These are phyloP conservation scores for Pseudohalonectria lignicola DNA, from an alignment of 2,329 filamentous ascomycete genomes.

Conservation along the genomic window DNA sequence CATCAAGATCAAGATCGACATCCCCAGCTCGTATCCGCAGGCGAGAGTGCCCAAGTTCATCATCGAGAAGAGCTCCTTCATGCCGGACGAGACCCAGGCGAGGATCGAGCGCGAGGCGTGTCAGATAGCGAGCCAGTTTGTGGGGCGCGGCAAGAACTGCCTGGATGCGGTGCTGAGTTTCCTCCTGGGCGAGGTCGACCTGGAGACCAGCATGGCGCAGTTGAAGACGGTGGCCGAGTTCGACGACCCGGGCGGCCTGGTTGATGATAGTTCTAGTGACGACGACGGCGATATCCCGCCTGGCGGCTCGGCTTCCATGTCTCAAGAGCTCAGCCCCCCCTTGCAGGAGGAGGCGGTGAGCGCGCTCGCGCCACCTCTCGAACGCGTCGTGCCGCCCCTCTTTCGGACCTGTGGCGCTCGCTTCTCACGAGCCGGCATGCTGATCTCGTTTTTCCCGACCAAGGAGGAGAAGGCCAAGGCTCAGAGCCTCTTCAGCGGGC, in stretches of 20 bases:
- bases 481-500: constrained; percentile 28
- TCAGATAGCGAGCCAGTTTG: constrained; percentile 42
- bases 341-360: too few species aligned
- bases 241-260: constrained; percentile 46
- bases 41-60: constrained; percentile 44
- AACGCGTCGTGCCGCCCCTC: not conserved
- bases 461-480: constrained; percentile 50
- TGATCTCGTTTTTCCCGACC: constrained; percentile 59
- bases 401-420: constrained; percentile 44
- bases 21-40: constrained; percentile 49
- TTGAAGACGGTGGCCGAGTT: constrained; percentile 56
- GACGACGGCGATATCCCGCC: constrained; percentile 61
- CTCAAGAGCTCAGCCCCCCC: constrained; percentile 51
- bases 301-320: constrained; percentile 46
- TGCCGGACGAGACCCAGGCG: constrained; percentile 43
- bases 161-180: constrained; percentile 52
- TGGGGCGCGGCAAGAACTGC: constrained; percentile 48
- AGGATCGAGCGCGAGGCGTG: constrained; percentile 44
- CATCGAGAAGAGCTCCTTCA: constrained; percentile 51
- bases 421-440: constrained; percentile 50
- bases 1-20: constrained; percentile 49
- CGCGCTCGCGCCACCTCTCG: too few species aligned
- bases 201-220: constrained; percentile 47
- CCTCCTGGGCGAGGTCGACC: constrained; percentile 50
- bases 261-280: constrained; percentile 54